Evolutionary conservation across 345 rosid species (phyloP).

Genomic region (Populus nigra): DNA sequence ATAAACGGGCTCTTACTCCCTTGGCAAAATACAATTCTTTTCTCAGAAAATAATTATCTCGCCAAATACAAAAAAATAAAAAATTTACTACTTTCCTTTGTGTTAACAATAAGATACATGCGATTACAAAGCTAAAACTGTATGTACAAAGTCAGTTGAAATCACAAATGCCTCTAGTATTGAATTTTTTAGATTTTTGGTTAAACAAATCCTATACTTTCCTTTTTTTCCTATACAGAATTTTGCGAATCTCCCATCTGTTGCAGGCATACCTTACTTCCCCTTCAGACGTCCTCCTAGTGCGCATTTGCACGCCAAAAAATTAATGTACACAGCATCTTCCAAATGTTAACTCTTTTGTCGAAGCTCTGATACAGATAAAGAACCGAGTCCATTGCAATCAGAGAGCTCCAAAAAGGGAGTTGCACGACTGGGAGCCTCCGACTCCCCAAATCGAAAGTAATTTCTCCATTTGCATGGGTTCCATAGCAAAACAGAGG

Average conservation of each 20-base stretch:
- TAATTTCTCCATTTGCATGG: not conserved
- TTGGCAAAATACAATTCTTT: too few species aligned
- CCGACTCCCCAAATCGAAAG: not conserved
- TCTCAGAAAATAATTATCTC: too few species aligned
- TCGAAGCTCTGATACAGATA: not conserved
- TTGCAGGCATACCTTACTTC: slow-evolving; percentile 9
- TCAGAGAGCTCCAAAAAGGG: not conserved
- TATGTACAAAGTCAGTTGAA: slow-evolving; percentile 27
- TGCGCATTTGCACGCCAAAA: slow-evolving; percentile 9
- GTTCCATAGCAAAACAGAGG: not conserved
- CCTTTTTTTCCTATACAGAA: slow-evolving; percentile 28
- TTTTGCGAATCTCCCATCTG: not conserved
- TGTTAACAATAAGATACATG: not conserved
- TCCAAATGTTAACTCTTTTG: not conserved
- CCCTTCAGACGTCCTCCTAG: not conserved
- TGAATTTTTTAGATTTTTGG: not conserved
- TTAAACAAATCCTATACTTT: slow-evolving; percentile 19
- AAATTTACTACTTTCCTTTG: not conserved
- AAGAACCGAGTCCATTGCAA: not conserved
- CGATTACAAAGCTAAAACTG: slow-evolving; percentile 6
- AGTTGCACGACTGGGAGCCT: not conserved
- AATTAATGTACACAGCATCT: slow-evolving; percentile 1
- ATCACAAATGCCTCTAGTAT: slow-evolving; percentile 22
- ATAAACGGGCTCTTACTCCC: too few species aligned
- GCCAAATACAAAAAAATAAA: not conserved